phyloP scores from a whole-genome alignment of 73 alveolate species.

The Uronychia setigera region DNA sequence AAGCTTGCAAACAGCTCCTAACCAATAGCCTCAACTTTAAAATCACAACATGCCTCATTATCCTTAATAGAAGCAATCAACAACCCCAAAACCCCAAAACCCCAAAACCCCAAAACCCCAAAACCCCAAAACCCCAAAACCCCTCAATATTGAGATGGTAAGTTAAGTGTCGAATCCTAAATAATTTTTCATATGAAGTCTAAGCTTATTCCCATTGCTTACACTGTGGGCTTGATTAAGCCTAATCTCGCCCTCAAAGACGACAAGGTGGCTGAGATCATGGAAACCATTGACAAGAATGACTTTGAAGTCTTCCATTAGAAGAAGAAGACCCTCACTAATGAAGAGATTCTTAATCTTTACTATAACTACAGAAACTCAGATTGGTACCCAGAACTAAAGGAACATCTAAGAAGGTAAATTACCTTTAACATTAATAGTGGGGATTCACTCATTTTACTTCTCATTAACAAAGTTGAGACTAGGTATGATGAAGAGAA shows the following conservation, averaged over 20 bases:
- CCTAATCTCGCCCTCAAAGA: slow-evolving; percentile 81
- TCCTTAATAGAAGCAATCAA: too few species aligned
- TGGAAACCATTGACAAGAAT: slow-evolving; percentile 76
- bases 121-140: too few species aligned
- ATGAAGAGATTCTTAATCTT: slow-evolving; percentile 87
- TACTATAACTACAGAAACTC: slow-evolving; percentile 74
- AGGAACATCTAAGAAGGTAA: slow-evolving; percentile 65
- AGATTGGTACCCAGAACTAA: slow-evolving; percentile 79
- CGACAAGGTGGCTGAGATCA: slow-evolving; percentile 69
- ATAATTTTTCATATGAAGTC: too few species aligned
- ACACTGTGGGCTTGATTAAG: slow-evolving; percentile 82
- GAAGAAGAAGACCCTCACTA: slow-evolving; percentile 75
- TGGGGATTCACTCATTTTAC: slow-evolving; percentile 87
- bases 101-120: too few species aligned
- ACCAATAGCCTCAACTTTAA: too few species aligned
- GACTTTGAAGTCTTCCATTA: slow-evolving; percentile 85
- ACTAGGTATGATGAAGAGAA: slow-evolving; percentile 68
- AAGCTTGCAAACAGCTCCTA: neutral
- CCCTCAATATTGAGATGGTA: too few species aligned
- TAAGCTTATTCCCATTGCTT: slow-evolving; percentile 71
- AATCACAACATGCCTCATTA: too few species aligned
- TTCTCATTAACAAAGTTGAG: slow-evolving; percentile 77
- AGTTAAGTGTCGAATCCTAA: too few species aligned
- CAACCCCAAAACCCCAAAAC: too few species aligned
- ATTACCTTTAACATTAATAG: slow-evolving; percentile 55